These are phyloP conservation scores for Carex sylvatica DNA, from an alignment of 202 grass and related monocot genomes.

Conservation along the genomic window DNA sequence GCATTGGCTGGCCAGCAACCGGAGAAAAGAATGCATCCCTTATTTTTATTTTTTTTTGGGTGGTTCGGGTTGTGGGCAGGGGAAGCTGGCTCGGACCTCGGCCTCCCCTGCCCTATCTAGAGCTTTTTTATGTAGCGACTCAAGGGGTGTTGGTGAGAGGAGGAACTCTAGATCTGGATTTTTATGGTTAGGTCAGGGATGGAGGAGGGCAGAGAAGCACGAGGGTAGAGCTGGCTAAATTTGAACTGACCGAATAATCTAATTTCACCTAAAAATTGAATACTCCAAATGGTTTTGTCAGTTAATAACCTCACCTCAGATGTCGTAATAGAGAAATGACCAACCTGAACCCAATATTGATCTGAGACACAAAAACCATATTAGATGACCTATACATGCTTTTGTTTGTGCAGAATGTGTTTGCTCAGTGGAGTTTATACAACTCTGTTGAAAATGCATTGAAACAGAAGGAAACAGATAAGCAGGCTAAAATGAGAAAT, in stretches of 20 bases:
- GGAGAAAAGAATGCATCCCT: too few species aligned
- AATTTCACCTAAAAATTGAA: not conserved
- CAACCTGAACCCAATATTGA: not conserved
- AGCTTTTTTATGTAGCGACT: too few species aligned
- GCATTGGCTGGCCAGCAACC: too few species aligned
- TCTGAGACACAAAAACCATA: not conserved
- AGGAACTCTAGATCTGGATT: too few species aligned
- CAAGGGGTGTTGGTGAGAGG: too few species aligned
- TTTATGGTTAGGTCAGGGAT: too few species aligned
- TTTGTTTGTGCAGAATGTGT: constrained; percentile 57
- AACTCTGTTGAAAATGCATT: constrained; percentile 69
- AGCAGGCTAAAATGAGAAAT: constrained; percentile 35
- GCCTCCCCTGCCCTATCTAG: too few species aligned
- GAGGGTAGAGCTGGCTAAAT: not conserved
- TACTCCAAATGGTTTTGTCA: not conserved
- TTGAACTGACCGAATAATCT: not conserved
- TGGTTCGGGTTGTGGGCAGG: too few species aligned
- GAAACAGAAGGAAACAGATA: constrained; percentile 34
- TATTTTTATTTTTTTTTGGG: too few species aligned
- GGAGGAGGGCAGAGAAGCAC: too few species aligned
- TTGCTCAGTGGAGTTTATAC: constrained; percentile 76
- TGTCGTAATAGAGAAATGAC: not conserved
- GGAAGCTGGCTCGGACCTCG: too few species aligned
- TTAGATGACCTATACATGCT: not conserved
- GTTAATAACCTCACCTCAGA: not conserved